Evolutionary conservation across 1,284 basidiomycete species (phyloP), one percentile per base, ranked within the genome.

Genomic region (Agroathelia rolfsii): DNA sequence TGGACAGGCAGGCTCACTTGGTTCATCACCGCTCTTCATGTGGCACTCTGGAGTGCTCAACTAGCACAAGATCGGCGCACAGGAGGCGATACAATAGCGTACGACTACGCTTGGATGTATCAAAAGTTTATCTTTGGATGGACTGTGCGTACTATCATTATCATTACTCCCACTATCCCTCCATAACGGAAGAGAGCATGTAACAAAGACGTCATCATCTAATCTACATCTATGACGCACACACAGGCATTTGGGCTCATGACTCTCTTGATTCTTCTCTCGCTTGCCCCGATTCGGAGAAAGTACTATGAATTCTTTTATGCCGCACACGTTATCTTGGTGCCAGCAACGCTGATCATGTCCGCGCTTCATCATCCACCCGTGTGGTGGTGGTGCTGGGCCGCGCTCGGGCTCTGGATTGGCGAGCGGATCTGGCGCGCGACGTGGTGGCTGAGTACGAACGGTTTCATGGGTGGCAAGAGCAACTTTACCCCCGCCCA

Each of bases 251-350:
- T 82, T 52, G 60, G 58, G n/a, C 59, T 72, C 25, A 65, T 92
- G 50, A 85, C 80, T 0, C 49, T 76, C 6, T 59, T 90, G 34
- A 71, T 79, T 40, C 46, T 76, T 21, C 52, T 78, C 23, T 84
- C 82, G 17, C 47, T 85, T 22, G 61, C 63, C 5, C 70, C 74
- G 3, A 53, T 92, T 30, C 69, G 88, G 21, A 70, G 69, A 31
- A 59, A 61, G 8, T 69, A 72, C 44, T 92, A 88, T 55, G 86
- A 89, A 51, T 49, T 62, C 14, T 92, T 92, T 61, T 89, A 84
- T 51, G 56, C 71, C 39, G 51, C 72, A 3, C 87, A 92, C 48
- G 50, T 89, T 32, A 48, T 80, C 25, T 62, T 83, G 14, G 71
- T 77, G 12, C 66, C 80, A 12, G 47, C 68, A n/a, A 76, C 72